Evolutionary conservation across 768 basidiomycete species (phyloP), one percentile per base, ranked within the genome.

Genomic region (Auricularia cornea): DNA sequence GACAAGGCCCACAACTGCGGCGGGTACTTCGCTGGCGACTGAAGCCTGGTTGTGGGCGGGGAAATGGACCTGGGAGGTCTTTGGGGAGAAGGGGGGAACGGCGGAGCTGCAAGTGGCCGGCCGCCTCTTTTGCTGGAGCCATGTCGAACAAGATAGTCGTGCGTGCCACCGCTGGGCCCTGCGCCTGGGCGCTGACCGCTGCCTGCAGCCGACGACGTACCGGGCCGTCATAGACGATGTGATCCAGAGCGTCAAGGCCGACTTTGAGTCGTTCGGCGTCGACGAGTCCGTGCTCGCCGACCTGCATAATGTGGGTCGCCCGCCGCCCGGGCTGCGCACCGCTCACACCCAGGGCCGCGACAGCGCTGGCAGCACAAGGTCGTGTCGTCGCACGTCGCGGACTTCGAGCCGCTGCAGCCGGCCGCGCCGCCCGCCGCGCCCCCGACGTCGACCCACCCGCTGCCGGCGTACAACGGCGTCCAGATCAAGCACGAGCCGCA

Each of bases 121-220:
- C 28, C 54, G 23, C 40, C 40, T 59, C 48, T 60, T 48, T 52
- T 61, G 51, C 60, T 56, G 59, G 18, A 28, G 28, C 72, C 71
- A 96, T 95, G 94, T 94, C 93, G 65, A 96, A 96, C 88, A 95
- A 95, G 83, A 92, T 94, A 81, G 94, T 96, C 87, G 93, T 94
- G 90, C 88, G 85, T 79, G 82, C 84, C 85, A 83, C 83, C 75
- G 79, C 76, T 81, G 76, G 77, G 77, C 56, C 52, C 51, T 60
- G 29, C 76, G 77, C 75, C 78, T 74, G 74, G 65, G 77, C 81
- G 79, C 81, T 84, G 51, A 84, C 81, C 79, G 73, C 76, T 74
- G 66, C 63, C 75, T 82, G 84, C 86, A 95, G 94, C 94, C 94
- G 73, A 71, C 76, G 68, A 90, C 92, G 70, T 99, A 99, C 77